These are phyloP conservation scores for Pleurotus sapidus DNA, from an alignment of 768 basidiomycete genomes.

Conservation along the genomic window DNA sequence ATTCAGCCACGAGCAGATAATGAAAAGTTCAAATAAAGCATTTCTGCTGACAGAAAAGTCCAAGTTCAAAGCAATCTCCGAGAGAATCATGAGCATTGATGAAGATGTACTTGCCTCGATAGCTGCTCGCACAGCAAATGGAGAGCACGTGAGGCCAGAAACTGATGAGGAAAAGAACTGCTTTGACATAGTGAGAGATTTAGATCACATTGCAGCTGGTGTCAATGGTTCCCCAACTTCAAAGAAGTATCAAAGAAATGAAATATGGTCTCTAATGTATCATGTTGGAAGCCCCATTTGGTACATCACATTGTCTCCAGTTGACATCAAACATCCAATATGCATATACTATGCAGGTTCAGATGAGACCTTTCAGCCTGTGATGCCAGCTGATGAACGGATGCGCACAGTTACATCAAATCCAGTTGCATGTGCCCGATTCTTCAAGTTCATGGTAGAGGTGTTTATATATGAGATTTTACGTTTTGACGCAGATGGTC, in stretches of 20 bases:
- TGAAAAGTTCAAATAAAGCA: conserved; percentile 12
- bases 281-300: neutral
- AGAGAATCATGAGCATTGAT: conserved; percentile 13
- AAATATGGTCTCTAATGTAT: neutral
- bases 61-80: conserved; percentile 15
- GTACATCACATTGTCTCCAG: neutral
- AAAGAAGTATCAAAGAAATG: conserved; percentile 15
- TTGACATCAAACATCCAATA: conserved; percentile 10
- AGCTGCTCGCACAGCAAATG: conserved; percentile 1
- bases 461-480: conserved; percentile 28
- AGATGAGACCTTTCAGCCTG: conserved; percentile 18
- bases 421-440: conserved; percentile 25
- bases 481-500: conserved; percentile 12
- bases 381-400: conserved; percentile 7
- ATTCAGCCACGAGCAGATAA: conserved; percentile 38
- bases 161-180: conserved; percentile 17
- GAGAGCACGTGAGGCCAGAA: conserved; percentile 11
- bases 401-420: conserved; percentile 14
- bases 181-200: conserved; percentile 16
- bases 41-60: conserved; percentile 14
- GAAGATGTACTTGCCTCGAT: conserved; percentile 12
- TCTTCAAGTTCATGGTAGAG: conserved; percentile 28
- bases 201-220: conserved; percentile 15
- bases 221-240: conserved; percentile 20
- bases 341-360: conserved; percentile 29